Evolutionary conservation across 1,284 basidiomycete genomes (phyloP), one percentile per base, ranked within the genome.

Genomic region (Lignosus rhinocerotis): DNA sequence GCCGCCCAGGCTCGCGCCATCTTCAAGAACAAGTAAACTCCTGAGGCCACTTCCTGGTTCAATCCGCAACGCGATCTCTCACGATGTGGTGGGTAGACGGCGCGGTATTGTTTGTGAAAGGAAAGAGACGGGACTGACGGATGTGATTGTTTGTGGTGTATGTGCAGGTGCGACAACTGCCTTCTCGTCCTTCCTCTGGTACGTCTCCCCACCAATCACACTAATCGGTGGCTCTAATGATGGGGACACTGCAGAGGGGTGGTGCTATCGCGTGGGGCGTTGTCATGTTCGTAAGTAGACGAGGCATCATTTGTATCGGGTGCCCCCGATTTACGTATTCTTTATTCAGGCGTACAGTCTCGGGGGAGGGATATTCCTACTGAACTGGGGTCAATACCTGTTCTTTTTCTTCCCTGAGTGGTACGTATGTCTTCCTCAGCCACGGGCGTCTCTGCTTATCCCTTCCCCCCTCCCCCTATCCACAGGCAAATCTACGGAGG

Each of bases 261-360:
- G 89, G 89, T 69, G 87, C 88, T 55, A 91, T 92, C 66, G 87
- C 85, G 45, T 91, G 87, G 88, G 85, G 77, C 62, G 76, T 85
- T 59, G 66, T 86, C 65, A 84, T 92, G 63, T 78, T 82, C 62
- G 87, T 88, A 72, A 66, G 80, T 73, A 52, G 42, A 10, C 34
- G 59, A 30, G 61, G 61, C 31, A 41, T 31, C 25, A 6, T 1
- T 16, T 21, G 36, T 11, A 30, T 21, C 4, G 9, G 17, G 16
- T 8, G 25, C 11, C 38, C 21, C 11, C 39, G 32, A 39, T 42
- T 25, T 17, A 44, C 47, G 34, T 31, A 43, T 47, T 19, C 36
- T 33, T 2, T 38, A 46, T 48, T 32, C 58, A 89, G 86, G 71
- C 80, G 17, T 90, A 90, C 74, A 91, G 85, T 72, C 71, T 88